Evolutionary conservation across 768 basidiomycete genomes (phyloP), one percentile per base, ranked within the genome.

Genomic region (Mycena leptocephala): DNA sequence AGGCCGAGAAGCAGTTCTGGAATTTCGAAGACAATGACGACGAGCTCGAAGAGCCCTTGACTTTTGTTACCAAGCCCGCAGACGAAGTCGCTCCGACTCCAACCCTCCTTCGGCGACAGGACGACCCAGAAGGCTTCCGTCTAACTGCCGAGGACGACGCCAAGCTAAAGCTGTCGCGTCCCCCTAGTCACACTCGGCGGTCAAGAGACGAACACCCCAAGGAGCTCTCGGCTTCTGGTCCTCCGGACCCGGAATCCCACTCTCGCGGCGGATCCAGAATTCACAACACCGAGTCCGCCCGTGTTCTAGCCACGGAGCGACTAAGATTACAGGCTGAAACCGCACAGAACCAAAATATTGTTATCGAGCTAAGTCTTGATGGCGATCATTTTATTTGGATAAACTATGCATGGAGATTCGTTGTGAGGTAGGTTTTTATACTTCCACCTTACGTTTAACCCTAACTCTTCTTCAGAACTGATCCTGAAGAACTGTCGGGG

Each of bases 1-100:
- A 98, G 85, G 98, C 98, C 14, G 98, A 99, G 88, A 97, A 97
- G 82, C 96, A 97, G 79, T 99, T 99, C 85, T 99, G 98, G 98
- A 98, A 98, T 81, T 99, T 99, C 82, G 95, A 97, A 81, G 96
- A 96, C 82, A 94, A 95, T 76, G 95, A 95, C 56, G 94, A 96
- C 74, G 96, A 97, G 80, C 93, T 95, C 82, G 95, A 96, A 70
- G 98, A 99, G 78, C 96, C 96, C 1, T 87, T 99, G 63, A 92
- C 94, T 78, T 99, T 99, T 81, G 96, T 99, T 70, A 94, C 97
- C 83, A 98, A 98, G 83, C 94, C 98, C 0, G 92, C 91, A 24
- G 94, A 93, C 43, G 95, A 96, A 46, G 79, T 79, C 20, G 78
- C 81, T 33, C 80, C 79, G 11, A 77, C 85, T 72, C 79, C 87